phyloP scores from a whole-genome alignment of 2,329 filamentous ascomycete genomes.

The Aspergillus sp. region DNA sequence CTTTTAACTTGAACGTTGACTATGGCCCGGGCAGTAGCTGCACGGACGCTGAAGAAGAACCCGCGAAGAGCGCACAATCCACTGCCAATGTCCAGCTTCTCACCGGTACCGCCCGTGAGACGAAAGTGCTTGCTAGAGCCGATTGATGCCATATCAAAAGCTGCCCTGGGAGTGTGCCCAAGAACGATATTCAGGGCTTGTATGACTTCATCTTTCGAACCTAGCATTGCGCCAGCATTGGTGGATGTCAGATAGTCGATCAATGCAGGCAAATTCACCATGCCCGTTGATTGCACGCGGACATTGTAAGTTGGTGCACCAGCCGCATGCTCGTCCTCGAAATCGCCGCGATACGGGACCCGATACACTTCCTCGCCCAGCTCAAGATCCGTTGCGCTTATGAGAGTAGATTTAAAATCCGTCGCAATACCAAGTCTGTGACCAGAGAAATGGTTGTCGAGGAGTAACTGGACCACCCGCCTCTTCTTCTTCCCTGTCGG shows the following conservation, averaged over 20 bases:
- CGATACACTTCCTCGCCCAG: constrained; percentile 25
- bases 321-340: constrained; percentile 32
- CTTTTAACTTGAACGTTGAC: constrained; percentile 65
- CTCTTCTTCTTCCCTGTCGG: constrained; percentile 45
- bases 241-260: constrained; percentile 45
- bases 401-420: constrained; percentile 42
- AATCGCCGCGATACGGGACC: no score
- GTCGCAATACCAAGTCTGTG: constrained; percentile 34
- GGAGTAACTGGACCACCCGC: constrained; percentile 49
- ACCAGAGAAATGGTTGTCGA: constrained; percentile 36
- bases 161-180: constrained; percentile 44
- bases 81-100: constrained; percentile 44
- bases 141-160: constrained; percentile 44
- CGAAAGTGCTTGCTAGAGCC: constrained; percentile 57
- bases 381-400: constrained; percentile 23
- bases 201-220: constrained; percentile 51
- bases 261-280: constrained; percentile 42
- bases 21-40: constrained; percentile 57
- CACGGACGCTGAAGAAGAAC: constrained; percentile 62
- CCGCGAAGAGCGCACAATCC: constrained; percentile 60
- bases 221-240: constrained; percentile 36
- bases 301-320: constrained; percentile 37
- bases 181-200: constrained; percentile 61
- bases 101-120: constrained; percentile 29
- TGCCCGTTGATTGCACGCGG: constrained; percentile 33